Percentiles rank a stretch among this genome's conserved stretches.
Evolutionary conservation across 2,329 filamentous ascomycete species (phyloP).

Genomic region (Drechmeria coniospora): DNA sequence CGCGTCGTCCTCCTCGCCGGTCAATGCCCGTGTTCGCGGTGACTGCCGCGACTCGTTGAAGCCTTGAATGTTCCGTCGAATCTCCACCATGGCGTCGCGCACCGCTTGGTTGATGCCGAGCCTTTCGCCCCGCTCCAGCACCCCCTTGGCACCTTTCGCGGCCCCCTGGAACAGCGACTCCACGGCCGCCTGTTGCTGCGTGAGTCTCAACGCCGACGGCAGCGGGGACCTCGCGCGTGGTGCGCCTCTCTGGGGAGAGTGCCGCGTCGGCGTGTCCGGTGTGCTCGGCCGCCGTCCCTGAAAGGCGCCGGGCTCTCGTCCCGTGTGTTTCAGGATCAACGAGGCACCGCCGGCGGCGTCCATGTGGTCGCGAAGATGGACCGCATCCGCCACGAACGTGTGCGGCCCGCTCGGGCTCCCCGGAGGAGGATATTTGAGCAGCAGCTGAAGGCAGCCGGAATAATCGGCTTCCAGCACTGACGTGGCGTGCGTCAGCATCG

Average conservation of each 20-base stretch:
- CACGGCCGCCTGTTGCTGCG: constrained; percentile 44
- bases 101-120: constrained; percentile 69
- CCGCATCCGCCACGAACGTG: constrained; percentile 73
- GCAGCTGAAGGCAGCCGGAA: constrained; percentile 63
- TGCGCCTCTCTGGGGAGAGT: constrained; percentile 23
- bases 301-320: constrained; percentile 27
- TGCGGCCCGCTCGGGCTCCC: constrained; percentile 48
- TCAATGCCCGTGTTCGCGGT: constrained; percentile 20
- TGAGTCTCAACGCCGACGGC: constrained; percentile 29
- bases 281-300: constrained; percentile 12
- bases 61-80: constrained; percentile 58
- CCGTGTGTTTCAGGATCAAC: constrained; percentile 58
- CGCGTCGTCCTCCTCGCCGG: constrained; percentile 19
- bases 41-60: constrained; percentile 41
- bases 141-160: constrained; percentile 59
- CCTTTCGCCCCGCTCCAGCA: constrained; percentile 58
- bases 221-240: constrained; percentile 28
- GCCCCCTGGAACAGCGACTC: constrained; percentile 63
- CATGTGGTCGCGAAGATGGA: constrained; percentile 55
- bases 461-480: constrained; percentile 77
- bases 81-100: constrained; percentile 66
- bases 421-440: constrained; percentile 70
- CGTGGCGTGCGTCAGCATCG: constrained; percentile 9
- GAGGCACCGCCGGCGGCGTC: constrained; percentile 43
- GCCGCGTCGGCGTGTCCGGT: constrained; percentile 18